Evolutionary conservation across 768 basidiomycete genomes (phyloP), one percentile per base, ranked within the genome.

Genomic region (Hemileccinum impolitum): DNA sequence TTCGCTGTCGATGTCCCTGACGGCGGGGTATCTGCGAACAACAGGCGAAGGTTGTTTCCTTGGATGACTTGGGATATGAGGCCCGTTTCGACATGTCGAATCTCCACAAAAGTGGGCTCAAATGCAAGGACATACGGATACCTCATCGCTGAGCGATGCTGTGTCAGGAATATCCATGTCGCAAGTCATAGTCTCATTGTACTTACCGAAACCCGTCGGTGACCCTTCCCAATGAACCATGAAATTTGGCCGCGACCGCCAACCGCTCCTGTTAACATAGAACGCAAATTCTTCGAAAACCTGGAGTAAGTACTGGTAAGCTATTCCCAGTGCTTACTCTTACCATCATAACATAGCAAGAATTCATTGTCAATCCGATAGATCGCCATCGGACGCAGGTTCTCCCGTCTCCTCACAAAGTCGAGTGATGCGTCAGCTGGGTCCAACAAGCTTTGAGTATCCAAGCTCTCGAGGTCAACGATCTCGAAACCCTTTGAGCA

Each of bases 401-500:
- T 90, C 65, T 95, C 93, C 51, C 85, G 74, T 69, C 87, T 92
- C 56, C 91, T 77, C 28, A 97, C 92, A 72, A 99, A 97, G 54
- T 98, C 94, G 32, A 99, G 78, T 13, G 85, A 85, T 51, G 82
- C 80, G 62, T 99, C 96, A 11, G 84, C 80, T 0, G 95, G 96
- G 70, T 99, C 96, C 45, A 99, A 76, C 58, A 99, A 67, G 4
- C 92, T 92, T 70, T 98, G 95, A 36, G 95, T 97, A 66, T 99
- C 96, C 69, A 99, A 72, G 51, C 87, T 94, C 68, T 97, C 94
- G 34, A 98, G 79, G 67, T 99, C 96, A 54, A 99, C 92, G 56
- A 99, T 97, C 72, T 98, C 96, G 66, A 99, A 98, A 15, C 96
- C 96, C 60, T 91, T 88, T 10, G 94, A 90, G 63, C 94, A 95